Percentiles rank a stretch among this genome's conserved stretches.
These are phyloP conservation scores for Dipodascus geniculatus DNA, from an alignment of 805 yeast species.

Conservation along the genomic window DNA sequence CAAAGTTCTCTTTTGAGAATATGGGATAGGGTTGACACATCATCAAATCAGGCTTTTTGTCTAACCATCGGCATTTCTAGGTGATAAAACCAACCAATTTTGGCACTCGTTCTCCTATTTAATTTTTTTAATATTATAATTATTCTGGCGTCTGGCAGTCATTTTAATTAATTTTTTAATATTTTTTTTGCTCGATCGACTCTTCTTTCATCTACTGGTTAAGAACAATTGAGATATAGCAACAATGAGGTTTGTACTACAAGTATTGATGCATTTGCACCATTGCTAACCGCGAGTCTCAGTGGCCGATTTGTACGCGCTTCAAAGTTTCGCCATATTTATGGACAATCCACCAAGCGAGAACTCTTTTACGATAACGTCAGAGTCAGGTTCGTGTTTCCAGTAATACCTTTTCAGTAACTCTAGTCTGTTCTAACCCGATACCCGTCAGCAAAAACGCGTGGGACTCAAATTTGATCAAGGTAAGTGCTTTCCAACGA, in stretches of 20 bases:
- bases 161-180: no score
- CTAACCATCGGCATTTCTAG: background rate
- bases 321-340: conserved; percentile 93
- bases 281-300: background rate
- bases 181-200: no score
- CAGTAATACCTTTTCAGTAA: no score
- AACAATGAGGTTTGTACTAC: background rate
- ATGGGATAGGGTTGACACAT: conserved; percentile 1
- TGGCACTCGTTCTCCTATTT: background rate
- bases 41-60: background rate
- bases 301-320: conserved; percentile 77
- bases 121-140: background rate
- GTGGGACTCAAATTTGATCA: conserved; percentile 87
- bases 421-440: no score
- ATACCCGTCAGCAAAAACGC: conserved; percentile 62
- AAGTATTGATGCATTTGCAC: background rate
- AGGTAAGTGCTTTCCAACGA: conserved; percentile 28
- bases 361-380: conserved; percentile 63
- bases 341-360: conserved; percentile 71
- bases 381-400: conserved; percentile 26
- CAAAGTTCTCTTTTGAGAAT: background rate
- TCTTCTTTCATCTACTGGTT: background rate
- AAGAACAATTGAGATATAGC: background rate
- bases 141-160: background rate
- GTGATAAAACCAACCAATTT: background rate